Percentiles rank a stretch among this genome's conserved stretches.
Evolutionary conservation across 352 stramenopile species (phyloP).

Genomic region (Globisporangium nagaii): DNA sequence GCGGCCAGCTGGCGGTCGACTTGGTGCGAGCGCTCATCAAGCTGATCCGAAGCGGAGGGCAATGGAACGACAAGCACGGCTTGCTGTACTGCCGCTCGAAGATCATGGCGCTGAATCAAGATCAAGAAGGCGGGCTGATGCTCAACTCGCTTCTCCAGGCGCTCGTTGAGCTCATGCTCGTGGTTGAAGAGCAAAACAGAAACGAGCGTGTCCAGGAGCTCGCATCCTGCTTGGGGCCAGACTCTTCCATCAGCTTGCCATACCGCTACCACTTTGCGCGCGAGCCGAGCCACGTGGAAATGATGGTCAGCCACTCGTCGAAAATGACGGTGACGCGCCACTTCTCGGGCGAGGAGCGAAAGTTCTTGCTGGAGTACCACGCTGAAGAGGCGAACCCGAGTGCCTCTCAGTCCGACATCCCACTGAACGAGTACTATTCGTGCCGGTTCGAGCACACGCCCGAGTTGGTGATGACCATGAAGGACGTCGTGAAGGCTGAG

Average conservation of each 20-base stretch:
- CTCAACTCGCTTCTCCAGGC: slow-evolving; percentile 69
- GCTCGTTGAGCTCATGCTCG: slow-evolving; percentile 79
- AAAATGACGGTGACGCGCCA: slow-evolving; percentile 74
- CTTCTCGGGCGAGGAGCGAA: slow-evolving; percentile 68
- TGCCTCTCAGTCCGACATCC: slow-evolving; percentile 5
- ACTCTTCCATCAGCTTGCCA: slow-evolving; percentile 54
- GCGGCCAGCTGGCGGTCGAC: slow-evolving; percentile 43
- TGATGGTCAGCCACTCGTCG: slow-evolving; percentile 76
- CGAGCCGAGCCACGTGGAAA: slow-evolving; percentile 47
- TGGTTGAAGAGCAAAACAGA: slow-evolving; percentile 72
- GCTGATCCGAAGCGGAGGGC: slow-evolving; percentile 51
- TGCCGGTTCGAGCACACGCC: slow-evolving; percentile 80
- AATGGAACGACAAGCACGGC: slow-evolving; percentile 66
- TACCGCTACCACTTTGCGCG: slow-evolving; percentile 75
- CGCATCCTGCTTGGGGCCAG: slow-evolving; percentile 42
- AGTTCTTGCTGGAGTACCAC: slow-evolving; percentile 68
- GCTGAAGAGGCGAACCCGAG: slow-evolving; percentile 28
- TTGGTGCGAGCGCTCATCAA: slow-evolving; percentile 65
- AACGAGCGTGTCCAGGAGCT: slow-evolving; percentile 42
- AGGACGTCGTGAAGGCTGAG: slow-evolving; percentile 62
- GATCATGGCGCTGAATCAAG: slow-evolving; percentile 79
- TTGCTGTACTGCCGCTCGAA: slow-evolving; percentile 82
- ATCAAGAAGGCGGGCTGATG: slow-evolving; percentile 76
- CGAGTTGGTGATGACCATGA: slow-evolving; percentile 63
- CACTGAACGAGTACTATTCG: slow-evolving; percentile 40